Evolutionary conservation across 768 basidiomycete genomes (phyloP).

Genomic region (Leccinum boreale): DNA sequence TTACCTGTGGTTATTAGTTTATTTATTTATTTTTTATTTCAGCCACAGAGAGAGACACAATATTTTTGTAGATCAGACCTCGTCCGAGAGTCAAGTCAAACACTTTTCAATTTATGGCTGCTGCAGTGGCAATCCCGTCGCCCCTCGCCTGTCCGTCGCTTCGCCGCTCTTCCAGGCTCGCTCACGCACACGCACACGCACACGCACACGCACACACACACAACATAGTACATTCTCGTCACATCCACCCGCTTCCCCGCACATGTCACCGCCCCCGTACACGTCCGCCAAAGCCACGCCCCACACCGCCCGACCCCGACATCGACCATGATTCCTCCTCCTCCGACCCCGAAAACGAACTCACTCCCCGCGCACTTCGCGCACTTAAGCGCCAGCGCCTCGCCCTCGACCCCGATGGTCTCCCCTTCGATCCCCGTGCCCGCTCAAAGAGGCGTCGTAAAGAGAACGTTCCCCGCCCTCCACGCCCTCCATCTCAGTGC

Average conservation of each 20-base stretch:
- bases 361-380: conserved; percentile 33
- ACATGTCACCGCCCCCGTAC: conserved; percentile 21
- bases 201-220: background rate
- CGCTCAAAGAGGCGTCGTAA: conserved; percentile 24
- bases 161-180: conserved; percentile 28
- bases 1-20: background rate
- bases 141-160: conserved; percentile 25
- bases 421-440: conserved; percentile 15
- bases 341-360: conserved; percentile 28
- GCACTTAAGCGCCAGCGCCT: conserved; percentile 33
- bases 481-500: background rate
- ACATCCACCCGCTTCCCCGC: conserved; percentile 28
- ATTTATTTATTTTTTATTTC: background rate
- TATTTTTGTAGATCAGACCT: conserved; percentile 9
- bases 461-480: conserved; percentile 9
- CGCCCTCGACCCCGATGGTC: conserved; percentile 28
- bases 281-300: conserved; percentile 1
- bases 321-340: conserved; percentile 18
- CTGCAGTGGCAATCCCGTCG: conserved; percentile 23
- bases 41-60: too few species aligned
- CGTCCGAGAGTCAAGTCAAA: conserved; percentile 6
- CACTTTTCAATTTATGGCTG: conserved; percentile 21
- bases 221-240: too few species aligned
- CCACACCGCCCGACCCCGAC: conserved; percentile 9
- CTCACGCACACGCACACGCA: conserved; percentile 19